A percentile compares a stretch with the other conserved stretches of the same genome.
Evolutionary conservation across 2,329 filamentous ascomycete genomes (phyloP).

Genomic region (Cladophialophora psammophila): DNA sequence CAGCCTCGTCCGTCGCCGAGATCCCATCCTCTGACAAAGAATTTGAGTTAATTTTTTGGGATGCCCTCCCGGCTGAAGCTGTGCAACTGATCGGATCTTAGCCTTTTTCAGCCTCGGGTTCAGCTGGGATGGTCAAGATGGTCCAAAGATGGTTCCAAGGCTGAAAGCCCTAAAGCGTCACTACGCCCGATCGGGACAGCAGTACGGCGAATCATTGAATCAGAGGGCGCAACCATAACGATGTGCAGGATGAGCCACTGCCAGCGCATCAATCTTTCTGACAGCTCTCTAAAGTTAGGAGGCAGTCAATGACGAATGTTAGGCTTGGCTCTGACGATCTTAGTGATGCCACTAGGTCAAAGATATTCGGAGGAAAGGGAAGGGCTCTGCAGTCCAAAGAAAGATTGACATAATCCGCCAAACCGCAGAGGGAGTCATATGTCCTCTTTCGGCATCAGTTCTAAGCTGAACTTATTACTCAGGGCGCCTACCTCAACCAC

Average conservation of each 20-base stretch:
- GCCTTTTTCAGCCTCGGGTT: conserved; percentile 5
- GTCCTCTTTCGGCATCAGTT: background rate
- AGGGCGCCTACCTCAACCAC: background rate
- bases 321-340: background rate
- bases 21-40: background rate
- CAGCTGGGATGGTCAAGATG: conserved; percentile 8
- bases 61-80: background rate
- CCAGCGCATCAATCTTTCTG: conserved; percentile 3
- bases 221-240: background rate
- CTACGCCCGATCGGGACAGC: background rate
- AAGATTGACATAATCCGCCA: background rate
- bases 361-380: background rate
- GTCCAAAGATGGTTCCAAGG: background rate
- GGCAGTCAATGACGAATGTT: background rate
- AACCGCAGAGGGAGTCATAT: background rate
- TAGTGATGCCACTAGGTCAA: background rate
- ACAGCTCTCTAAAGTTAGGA: background rate
- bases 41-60: background rate
- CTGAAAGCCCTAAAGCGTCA: background rate
- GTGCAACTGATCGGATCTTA: background rate
- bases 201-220: conserved; percentile 2
- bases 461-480: background rate
- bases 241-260: background rate
- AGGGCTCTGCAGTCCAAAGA: background rate
- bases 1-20: background rate